Evolutionary conservation across 2,329 filamentous ascomycete species (phyloP).

Genomic region (Beauveria varroae): DNA sequence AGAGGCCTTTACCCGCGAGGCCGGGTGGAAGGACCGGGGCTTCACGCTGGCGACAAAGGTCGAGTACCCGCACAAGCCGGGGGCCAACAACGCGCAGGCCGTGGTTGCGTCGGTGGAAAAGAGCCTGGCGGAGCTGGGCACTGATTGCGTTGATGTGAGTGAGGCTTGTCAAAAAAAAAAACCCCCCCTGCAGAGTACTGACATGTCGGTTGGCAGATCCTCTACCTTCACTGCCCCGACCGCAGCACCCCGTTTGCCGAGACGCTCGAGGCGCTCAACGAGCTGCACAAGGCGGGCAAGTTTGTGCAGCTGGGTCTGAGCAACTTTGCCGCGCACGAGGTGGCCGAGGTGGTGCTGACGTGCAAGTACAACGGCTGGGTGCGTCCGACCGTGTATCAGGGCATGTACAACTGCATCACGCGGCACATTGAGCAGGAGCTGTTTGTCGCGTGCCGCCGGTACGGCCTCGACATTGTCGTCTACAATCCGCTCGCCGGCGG

Average conservation of each 20-base stretch:
- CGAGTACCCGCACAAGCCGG: constrained; percentile 51
- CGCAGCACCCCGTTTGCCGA: constrained; percentile 68
- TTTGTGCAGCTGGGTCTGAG: constrained; percentile 74
- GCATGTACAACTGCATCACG: constrained; percentile 79
- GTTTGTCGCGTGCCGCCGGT: constrained; percentile 64
- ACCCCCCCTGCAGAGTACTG: not conserved
- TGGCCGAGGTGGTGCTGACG: constrained; percentile 74
- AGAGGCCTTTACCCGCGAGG: constrained; percentile 69
- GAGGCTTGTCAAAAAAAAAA: rapidly evolving
- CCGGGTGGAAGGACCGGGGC: constrained; percentile 71
- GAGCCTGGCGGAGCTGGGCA: constrained; percentile 63
- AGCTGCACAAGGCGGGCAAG: constrained; percentile 78
- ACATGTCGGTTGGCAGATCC: constrained; percentile 23
- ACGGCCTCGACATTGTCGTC: constrained; percentile 69
- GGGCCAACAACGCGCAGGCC: constrained; percentile 55
- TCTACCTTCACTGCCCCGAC: constrained; percentile 37
- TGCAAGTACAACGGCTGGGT: constrained; percentile 78
- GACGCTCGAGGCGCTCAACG: constrained; percentile 69
- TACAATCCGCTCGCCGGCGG: constrained; percentile 81
- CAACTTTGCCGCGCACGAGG: constrained; percentile 82
- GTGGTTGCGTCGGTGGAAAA: constrained; percentile 59
- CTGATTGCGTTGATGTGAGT: constrained; percentile 62
- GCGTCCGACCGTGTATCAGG: constrained; percentile 76
- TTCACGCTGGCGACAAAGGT: constrained; percentile 73
- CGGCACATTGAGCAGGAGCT: constrained; percentile 69